Conservation (phyloP, 805 yeast species). For the Wickerhamiella kurtzmanii region DNA sequence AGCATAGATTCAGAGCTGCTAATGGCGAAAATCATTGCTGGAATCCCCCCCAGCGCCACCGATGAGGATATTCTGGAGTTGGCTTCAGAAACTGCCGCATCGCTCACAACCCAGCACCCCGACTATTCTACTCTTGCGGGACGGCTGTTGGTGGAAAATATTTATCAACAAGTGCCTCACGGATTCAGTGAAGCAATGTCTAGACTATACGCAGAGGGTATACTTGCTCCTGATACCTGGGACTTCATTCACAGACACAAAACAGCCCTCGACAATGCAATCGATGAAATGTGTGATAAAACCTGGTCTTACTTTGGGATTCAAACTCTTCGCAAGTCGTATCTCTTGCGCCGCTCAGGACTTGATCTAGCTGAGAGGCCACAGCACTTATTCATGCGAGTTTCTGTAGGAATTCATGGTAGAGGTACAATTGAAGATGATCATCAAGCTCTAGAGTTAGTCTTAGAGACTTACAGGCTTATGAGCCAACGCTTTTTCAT, state of each 20-base stretch:
- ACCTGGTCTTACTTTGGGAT: conserved; percentile 72
- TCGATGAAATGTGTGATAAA: conserved; percentile 57
- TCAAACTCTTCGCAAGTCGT: conserved; percentile 70
- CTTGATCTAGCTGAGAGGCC: conserved; percentile 67
- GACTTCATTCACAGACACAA: conserved; percentile 44
- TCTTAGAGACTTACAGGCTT: conserved; percentile 45
- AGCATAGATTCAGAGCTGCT: neutral
- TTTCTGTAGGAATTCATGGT: conserved; percentile 76
- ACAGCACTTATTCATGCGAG: conserved; percentile 76
- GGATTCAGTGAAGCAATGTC: conserved; percentile 60
- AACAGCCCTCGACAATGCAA: conserved; percentile 49
- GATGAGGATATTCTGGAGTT: conserved; percentile 29
- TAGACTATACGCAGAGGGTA: conserved; percentile 50
- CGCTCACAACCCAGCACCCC: conserved; percentile 90
- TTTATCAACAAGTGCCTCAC: conserved; percentile 77
- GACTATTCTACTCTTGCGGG: conserved; percentile 80
- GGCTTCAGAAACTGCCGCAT: conserved; percentile 91
- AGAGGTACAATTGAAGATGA: conserved; percentile 29
- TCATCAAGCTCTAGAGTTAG: conserved; percentile 40
- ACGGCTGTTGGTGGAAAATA: conserved; percentile 73
- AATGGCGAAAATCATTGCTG: neutral
- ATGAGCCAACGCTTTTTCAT: conserved; percentile 77
- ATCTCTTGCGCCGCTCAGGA: conserved; percentile 41
- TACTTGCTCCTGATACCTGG: conserved; percentile 43
- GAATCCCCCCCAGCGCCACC: conserved; percentile 27